Conservation (phyloP, 345 rosid genomes). For the Citrus medica region DNA sequence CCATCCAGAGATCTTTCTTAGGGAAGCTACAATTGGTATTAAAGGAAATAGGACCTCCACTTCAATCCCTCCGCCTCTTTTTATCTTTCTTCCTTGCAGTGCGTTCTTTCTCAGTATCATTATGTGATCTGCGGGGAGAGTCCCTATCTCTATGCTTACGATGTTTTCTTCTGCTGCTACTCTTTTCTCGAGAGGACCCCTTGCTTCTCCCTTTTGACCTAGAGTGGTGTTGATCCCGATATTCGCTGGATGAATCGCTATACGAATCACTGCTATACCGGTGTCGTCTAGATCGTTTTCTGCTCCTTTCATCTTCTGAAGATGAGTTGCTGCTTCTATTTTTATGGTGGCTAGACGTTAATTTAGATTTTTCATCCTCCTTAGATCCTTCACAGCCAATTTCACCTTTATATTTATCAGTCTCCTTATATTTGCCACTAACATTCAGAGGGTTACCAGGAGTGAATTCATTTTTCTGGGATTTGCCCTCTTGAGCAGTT, state of each 20-base stretch:
- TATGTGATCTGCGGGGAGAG: constrained; percentile 38
- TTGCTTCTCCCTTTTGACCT: constrained; percentile 55
- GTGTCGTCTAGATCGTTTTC: constrained; percentile 38
- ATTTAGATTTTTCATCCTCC: constrained; percentile 34
- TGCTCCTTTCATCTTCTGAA: constrained; percentile 60
- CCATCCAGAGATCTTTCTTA: neutral
- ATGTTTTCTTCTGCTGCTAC: constrained; percentile 56
- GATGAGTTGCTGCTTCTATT: constrained; percentile 34
- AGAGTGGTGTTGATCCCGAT: constrained; percentile 38
- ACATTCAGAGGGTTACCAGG: constrained; percentile 5
- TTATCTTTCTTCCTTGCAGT: constrained; percentile 43
- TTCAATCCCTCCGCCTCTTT: constrained; percentile 40
- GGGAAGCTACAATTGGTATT: neutral
- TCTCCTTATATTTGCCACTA: constrained; percentile 14
- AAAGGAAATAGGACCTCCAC: neutral
- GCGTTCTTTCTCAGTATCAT: constrained; percentile 29
- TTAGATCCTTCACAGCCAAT: constrained; percentile 3
- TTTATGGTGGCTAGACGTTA: constrained; percentile 18
- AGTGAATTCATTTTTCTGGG: constrained; percentile 16
- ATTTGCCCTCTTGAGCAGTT: constrained; percentile 19
- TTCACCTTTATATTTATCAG: constrained; percentile 21
- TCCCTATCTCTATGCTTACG: constrained; percentile 39
- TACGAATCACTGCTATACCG: constrained; percentile 47
- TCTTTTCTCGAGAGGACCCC: constrained; percentile 56
- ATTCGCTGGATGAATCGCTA: constrained; percentile 53